phyloP scores from a whole-genome alignment of 805 yeast species.

The Alloascoidea africana region DNA sequence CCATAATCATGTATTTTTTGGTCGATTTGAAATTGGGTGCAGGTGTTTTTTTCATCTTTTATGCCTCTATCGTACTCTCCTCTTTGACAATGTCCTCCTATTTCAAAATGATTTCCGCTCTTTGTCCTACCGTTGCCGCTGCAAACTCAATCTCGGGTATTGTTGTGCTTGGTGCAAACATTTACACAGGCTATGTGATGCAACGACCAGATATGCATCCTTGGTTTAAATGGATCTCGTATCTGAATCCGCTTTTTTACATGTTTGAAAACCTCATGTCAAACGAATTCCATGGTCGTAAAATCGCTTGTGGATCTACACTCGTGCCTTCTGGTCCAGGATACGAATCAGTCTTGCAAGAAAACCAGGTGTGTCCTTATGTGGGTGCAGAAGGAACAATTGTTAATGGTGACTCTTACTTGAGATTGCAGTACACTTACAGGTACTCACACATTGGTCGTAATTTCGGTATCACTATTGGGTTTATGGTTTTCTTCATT shows the following conservation, averaged over 20 bases:
- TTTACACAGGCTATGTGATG: slow-evolving; percentile 49
- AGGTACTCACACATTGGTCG: slow-evolving; percentile 57
- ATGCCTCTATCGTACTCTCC: slow-evolving; percentile 27
- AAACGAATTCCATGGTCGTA: slow-evolving; percentile 45
- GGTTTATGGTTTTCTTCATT: slow-evolving; percentile 26
- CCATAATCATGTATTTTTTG: slow-evolving; percentile 41
- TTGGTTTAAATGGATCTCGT: slow-evolving; percentile 60
- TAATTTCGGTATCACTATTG: slow-evolving; percentile 55
- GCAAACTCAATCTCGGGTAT: slow-evolving; percentile 52
- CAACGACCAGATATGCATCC: slow-evolving; percentile 47
- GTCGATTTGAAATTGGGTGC: slow-evolving; percentile 30
- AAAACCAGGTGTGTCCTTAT: slow-evolving; percentile 38
- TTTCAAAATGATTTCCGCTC: slow-evolving; percentile 39
- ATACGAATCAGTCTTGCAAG: slow-evolving; percentile 24
- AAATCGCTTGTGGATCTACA: slow-evolving; percentile 32
- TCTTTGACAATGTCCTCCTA: slow-evolving; percentile 33
- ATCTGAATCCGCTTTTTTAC: slow-evolving; percentile 39
- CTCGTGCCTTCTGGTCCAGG: slow-evolving; percentile 46
- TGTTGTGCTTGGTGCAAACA: slow-evolving; percentile 28
- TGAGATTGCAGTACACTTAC: slow-evolving; percentile 33
- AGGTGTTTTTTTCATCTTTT: slow-evolving; percentile 37
- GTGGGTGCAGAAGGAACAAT: slow-evolving; percentile 43
- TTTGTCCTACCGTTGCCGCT: slow-evolving; percentile 30
- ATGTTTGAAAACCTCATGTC: slow-evolving; percentile 50
- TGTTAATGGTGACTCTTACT: slow-evolving; percentile 48